Percentiles rank a stretch among this genome's conserved stretches.
Evolutionary conservation across 805 yeast species (phyloP).

Genomic region (Hanseniaspora guilliermondii): DNA sequence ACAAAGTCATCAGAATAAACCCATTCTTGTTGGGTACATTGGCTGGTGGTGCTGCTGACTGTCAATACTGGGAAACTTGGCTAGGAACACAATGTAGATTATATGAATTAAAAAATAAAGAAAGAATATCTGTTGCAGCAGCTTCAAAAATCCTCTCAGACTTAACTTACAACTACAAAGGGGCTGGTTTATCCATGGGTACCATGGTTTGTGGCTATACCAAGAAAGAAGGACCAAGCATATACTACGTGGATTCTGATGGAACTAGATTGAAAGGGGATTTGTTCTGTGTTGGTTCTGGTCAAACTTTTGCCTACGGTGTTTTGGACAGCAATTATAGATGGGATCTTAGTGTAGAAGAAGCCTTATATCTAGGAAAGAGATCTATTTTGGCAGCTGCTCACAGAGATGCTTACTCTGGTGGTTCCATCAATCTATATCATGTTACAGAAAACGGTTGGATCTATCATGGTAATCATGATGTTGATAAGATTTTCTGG

Average conservation of each 20-base stretch:
- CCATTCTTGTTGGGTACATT: slow-evolving; percentile 90
- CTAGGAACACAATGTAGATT: slow-evolving; percentile 90
- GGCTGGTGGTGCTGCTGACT: slow-evolving; percentile 99
- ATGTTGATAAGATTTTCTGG: slow-evolving; percentile 85
- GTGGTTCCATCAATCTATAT: slow-evolving; percentile 88
- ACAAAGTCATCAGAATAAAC: slow-evolving; percentile 92
- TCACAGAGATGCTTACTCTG: slow-evolving; percentile 95
- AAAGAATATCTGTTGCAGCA: slow-evolving; percentile 89
- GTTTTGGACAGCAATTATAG: slow-evolving; percentile 83
- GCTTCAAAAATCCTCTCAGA: slow-evolving; percentile 89
- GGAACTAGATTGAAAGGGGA: slow-evolving; percentile 94
- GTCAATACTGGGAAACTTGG: slow-evolving; percentile 99
- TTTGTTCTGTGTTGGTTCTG: slow-evolving; percentile 93
- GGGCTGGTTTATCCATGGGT: slow-evolving; percentile 98
- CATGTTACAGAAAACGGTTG: slow-evolving; percentile 92
- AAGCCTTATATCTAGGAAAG: slow-evolving; percentile 86
- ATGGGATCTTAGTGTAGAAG: slow-evolving; percentile 88
- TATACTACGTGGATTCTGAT: slow-evolving; percentile 92
- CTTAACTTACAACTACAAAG: slow-evolving; percentile 85
- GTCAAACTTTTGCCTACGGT: slow-evolving; percentile 98
- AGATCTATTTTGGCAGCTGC: slow-evolving; percentile 94
- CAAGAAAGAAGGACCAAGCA: slow-evolving; percentile 86
- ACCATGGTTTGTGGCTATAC: slow-evolving; percentile 98
- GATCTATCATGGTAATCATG: slow-evolving; percentile 90
- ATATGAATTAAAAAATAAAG: slow-evolving; percentile 88